Base-by-base conservation (phyloP, 306 rosid species). In the Dicorynia guianensis region DNA sequence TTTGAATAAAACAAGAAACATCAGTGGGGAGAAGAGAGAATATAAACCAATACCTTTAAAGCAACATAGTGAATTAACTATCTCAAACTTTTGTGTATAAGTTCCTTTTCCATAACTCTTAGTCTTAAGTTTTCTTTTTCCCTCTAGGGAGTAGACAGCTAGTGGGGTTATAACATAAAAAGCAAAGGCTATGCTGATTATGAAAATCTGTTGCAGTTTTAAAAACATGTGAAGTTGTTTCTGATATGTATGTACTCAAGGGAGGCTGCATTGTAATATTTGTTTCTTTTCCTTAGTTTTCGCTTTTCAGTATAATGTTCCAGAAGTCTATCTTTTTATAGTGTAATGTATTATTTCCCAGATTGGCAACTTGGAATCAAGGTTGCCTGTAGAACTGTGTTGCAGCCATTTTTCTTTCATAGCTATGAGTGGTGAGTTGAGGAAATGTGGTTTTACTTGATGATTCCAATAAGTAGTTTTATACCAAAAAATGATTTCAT, bases 131-230 rank as follows among this genome's bases (percentile, higher is more conserved):
- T 17, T 14, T 10, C 3, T 10, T 57, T 19, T 20, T 61, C 48
- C 44, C 3, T 61, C 48, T 61, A 61, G 15, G 8, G 14, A 14
- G 47, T 3, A 61, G 46, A 4, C 6, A 4, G 48, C 67, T 3
- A 7, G 34, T 8, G 11, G 50, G 36, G 49, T 63, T 15, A 14
- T 46, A 17, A 18, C 47, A 72, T 35, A 5, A 15, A 50, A 72
- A 50, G 40, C 35, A 59, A 42, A 72, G 71, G 34, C 40, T 19
- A 44, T 71, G 17, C 19, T 54, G 42, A 30, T 11, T 63, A 63
- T 54, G 39, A 63, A 63, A 57, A 58, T 56, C 36, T 56, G 14
- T 54, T 55, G 57, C 44, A 11, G 55, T 67, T 69, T 50, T 44
- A 15, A 30, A 42, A 68, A 48, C 56, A 19, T 18, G 46, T 36